Evolutionary conservation across 371 early-diverging fungal species (phyloP).

Genomic region (Blakeslea trispora): DNA sequence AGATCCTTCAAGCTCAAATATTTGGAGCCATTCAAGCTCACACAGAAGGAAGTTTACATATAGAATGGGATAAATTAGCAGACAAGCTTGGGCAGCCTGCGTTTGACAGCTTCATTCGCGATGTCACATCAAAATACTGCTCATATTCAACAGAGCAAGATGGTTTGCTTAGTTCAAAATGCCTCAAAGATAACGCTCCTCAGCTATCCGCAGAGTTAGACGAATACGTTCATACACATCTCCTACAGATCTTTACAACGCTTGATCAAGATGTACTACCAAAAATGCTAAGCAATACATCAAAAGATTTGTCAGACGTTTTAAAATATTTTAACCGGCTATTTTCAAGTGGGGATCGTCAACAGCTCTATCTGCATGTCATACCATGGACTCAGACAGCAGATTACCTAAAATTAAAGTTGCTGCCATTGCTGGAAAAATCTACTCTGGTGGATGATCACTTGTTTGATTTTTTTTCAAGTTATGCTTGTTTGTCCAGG

Average conservation of each 20-base stretch:
- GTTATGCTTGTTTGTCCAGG: conserved; percentile 27
- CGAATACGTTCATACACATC: conserved; percentile 17
- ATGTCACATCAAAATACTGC: conserved; percentile 24
- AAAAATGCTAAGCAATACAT: conserved; percentile 19
- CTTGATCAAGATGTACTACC: conserved; percentile 26
- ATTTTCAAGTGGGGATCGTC: conserved; percentile 15
- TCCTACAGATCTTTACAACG: conserved; percentile 16
- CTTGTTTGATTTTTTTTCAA: conserved; percentile 23
- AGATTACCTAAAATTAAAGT: conserved; percentile 11
- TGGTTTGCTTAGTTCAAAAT: conserved; percentile 12
- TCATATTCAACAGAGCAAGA: background rate
- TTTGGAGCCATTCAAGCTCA: conserved; percentile 47
- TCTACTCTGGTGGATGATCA: conserved; percentile 21
- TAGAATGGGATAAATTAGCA: conserved; percentile 40
- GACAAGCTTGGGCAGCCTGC: conserved; percentile 37
- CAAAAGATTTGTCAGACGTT: conserved; percentile 23
- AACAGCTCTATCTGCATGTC: conserved; percentile 24
- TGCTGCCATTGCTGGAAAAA: conserved; percentile 19
- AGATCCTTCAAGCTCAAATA: conserved; percentile 46
- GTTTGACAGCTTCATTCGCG: conserved; percentile 29
- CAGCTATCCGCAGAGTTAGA: conserved; percentile 20
- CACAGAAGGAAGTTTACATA: conserved; percentile 40
- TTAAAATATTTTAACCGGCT: conserved; percentile 29
- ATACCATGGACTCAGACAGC: conserved; percentile 24
- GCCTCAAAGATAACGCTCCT: conserved; percentile 20